Evolutionary conservation across 1,139 yeast species (phyloP).

Genomic region (Dujonia santamariae): DNA sequence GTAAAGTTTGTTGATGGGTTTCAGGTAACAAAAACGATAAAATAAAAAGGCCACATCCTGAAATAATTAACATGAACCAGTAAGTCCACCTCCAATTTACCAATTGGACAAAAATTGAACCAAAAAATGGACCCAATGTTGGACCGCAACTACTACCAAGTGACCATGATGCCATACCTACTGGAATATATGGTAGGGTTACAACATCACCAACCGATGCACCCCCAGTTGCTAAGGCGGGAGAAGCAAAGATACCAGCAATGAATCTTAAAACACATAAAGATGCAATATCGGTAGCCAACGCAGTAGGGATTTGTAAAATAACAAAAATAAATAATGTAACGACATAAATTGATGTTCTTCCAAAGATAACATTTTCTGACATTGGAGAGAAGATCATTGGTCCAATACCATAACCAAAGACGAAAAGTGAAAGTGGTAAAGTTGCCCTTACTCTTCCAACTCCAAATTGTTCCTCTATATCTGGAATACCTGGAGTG

Average conservation of each 20-base stretch:
- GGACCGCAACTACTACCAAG: conserved; percentile 37
- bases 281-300: conserved; percentile 26
- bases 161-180: conserved; percentile 33
- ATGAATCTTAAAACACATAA: conserved; percentile 29
- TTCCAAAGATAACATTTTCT: conserved; percentile 48
- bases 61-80: conserved; percentile 34
- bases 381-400: conserved; percentile 36
- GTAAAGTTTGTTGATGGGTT: conserved; percentile 30
- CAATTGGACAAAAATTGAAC: conserved; percentile 26
- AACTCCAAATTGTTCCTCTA: conserved; percentile 27
- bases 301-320: conserved; percentile 33
- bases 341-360: conserved; percentile 37
- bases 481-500: conserved; percentile 47
- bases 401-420: conserved; percentile 41
- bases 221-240: conserved; percentile 35
- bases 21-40: conserved; percentile 33
- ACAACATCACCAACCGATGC: conserved; percentile 29
- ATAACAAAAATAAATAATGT: conserved; percentile 30
- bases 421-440: conserved; percentile 35
- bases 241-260: conserved; percentile 33
- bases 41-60: conserved; percentile 25
- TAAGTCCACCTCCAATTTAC: conserved; percentile 39
- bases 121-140: conserved; percentile 35
- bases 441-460: conserved; percentile 24
- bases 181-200: conserved; percentile 25